A percentile compares a stretch with the other conserved stretches of the same genome.
Evolutionary conservation across 257 asterid species (phyloP).

Genomic region (Solanum bulbocastanum): DNA sequence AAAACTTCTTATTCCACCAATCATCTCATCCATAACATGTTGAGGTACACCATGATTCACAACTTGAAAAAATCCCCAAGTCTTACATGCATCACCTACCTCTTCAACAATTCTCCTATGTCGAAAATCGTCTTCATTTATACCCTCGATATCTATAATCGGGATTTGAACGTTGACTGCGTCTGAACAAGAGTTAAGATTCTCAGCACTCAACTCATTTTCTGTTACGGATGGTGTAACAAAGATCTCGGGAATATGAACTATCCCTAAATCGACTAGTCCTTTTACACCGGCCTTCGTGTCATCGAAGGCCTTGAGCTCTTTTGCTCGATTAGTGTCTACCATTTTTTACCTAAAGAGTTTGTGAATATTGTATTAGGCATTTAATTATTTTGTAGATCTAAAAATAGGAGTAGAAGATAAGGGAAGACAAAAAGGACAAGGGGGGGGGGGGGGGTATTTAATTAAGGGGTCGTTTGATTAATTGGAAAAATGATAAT

Average conservation of each 20-base stretch:
- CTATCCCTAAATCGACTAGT: not conserved
- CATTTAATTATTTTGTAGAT: not conserved
- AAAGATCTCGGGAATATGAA: not conserved
- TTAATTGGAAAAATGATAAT: not conserved
- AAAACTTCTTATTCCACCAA: not conserved
- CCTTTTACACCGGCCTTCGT: conserved; percentile 6
- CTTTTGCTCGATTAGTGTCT: not conserved
- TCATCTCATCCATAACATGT: conserved; percentile 7
- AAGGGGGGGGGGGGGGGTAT: too few species aligned
- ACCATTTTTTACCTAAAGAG: not conserved
- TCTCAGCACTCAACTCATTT: not conserved
- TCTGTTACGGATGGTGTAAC: not conserved
- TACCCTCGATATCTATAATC: not conserved
- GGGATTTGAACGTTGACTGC: not conserved
- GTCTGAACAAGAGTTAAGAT: fast-evolving
- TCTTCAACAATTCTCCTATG: not conserved
- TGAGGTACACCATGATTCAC: conserved; percentile 9
- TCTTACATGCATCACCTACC: conserved; percentile 1
- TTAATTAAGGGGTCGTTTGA: not conserved
- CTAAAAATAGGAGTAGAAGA: not conserved
- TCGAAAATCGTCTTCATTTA: not conserved
- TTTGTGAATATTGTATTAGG: not conserved
- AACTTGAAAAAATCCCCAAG: conserved; percentile 9
- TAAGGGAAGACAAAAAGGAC: not conserved
- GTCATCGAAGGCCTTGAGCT: not conserved